Evolutionary conservation across 192 early-diverging fungal genomes (phyloP), one percentile per base, ranked within the genome.

Genomic region (Gaertneriomyces semiglobifer): DNA sequence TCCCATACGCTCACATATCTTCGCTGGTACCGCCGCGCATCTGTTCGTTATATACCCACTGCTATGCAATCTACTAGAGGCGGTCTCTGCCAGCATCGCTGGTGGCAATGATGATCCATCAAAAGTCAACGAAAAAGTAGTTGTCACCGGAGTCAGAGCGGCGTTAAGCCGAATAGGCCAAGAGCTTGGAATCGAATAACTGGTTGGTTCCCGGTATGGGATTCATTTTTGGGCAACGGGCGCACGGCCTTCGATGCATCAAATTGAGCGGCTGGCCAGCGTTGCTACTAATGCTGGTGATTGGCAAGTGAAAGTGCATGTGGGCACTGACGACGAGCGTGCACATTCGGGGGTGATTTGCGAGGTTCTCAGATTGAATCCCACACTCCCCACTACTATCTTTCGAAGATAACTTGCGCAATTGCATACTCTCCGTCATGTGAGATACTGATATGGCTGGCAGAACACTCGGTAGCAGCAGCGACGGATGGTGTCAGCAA

Each of bases 371-470:
- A 33, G 25, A 33, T 33, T 33, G 25, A 33, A 33, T 33, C 25
- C 25, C 25, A 33, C 25, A 33, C 25, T 33, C 25, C 25, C 1
- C 2, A 33, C 25, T 33, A 33, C 2, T 33, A 8, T 62, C 58
- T 48, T 65, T 92, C 88, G 16, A 90, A 75, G 14, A 90, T 43
- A 11, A 89, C 88, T 62, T 86, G 78, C 5, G 87, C 86, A 41
- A 88, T 77, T 9, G 82, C 75, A 74, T 88, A 90, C 42, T 90
- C 88, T 9, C 88, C 88, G 72, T 92, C 90, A 69, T 92, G 90
- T n/a, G 88, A 85, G n/a, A 90, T 73, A 6, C 83, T 81, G 4
- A 81, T 62, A 70, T 89, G 86, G 14, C 79, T n/a, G 9, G 65
- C 45, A 5, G 43, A 51, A 25, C 62, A 40, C 7, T 54, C 47